Percentiles rank a stretch among this genome's conserved stretches.
These are phyloP conservation scores for Exobasidium cylindrosporum DNA, from an alignment of 1,284 basidiomycete species.

Conservation along the genomic window DNA sequence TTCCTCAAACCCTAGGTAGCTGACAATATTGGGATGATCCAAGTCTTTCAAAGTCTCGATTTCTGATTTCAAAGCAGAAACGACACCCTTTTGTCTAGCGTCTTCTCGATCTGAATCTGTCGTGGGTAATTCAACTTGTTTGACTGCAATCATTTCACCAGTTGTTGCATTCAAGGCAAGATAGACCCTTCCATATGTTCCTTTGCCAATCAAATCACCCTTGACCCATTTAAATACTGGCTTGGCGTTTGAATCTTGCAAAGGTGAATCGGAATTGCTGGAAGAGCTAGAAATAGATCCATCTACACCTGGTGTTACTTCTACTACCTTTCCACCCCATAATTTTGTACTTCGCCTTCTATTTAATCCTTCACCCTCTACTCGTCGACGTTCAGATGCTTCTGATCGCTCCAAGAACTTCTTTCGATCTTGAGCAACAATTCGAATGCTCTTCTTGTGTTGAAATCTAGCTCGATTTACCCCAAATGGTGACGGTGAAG, in stretches of 20 bases:
- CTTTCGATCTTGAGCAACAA: slow-evolving; percentile 70
- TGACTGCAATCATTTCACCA: slow-evolving; percentile 98
- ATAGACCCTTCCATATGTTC: slow-evolving; percentile 94
- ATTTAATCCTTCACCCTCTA: slow-evolving; percentile 60
- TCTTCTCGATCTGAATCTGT: slow-evolving; percentile 87
- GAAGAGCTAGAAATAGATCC: slow-evolving; percentile 41
- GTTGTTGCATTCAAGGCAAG: slow-evolving; percentile 95
- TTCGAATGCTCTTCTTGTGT: slow-evolving; percentile 83
- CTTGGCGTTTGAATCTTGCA: slow-evolving; percentile 21
- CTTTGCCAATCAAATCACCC: slow-evolving; percentile 93
- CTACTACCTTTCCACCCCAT: slow-evolving; percentile 89
- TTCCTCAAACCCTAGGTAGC: slow-evolving; percentile 88
- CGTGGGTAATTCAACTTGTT: slow-evolving; percentile 92
- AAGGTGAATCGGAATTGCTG: slow-evolving; percentile 45
- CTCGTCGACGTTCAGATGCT: slow-evolving; percentile 58
- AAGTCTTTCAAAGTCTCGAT: slow-evolving; percentile 87
- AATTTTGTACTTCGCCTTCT: slow-evolving; percentile 87
- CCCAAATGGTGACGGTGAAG: slow-evolving; percentile 3
- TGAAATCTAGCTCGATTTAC: slow-evolving; percentile 7
- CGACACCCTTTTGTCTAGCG: slow-evolving; percentile 75
- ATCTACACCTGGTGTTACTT: slow-evolving; percentile 72
- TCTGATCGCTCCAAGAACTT: slow-evolving; percentile 45
- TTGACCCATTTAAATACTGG: slow-evolving; percentile 95
- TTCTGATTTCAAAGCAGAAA: slow-evolving; percentile 88
- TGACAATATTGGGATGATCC: slow-evolving; percentile 94